These are phyloP conservation scores for Paecilomyces sp. DNA, from an alignment of 2,329 filamentous ascomycete genomes.

Conservation along the genomic window DNA sequence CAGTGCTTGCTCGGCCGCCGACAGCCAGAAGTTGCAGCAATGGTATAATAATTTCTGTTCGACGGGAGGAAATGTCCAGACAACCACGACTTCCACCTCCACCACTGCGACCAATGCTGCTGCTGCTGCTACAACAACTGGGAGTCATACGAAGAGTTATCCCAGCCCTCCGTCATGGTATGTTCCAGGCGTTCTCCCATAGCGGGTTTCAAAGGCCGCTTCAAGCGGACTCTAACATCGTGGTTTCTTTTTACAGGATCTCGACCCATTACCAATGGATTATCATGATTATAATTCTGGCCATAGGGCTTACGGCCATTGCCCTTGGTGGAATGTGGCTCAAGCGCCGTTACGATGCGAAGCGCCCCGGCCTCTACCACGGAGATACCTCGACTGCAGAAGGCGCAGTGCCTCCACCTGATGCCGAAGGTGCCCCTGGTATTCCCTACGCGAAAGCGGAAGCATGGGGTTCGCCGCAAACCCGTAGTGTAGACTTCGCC, in stretches of 20 bases:
- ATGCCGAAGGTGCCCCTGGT: neutral
- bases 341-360: conserved; percentile 66
- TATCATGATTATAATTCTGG: conserved; percentile 68
- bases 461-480: conserved; percentile 11
- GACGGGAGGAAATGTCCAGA: conserved; percentile 34
- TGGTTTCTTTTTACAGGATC: conserved; percentile 44
- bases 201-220: neutral
- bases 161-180: conserved; percentile 14
- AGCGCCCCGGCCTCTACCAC: conserved; percentile 33
- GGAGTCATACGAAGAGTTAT: conserved; percentile 4
- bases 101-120: conserved; percentile 12
- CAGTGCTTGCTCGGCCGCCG: conserved; percentile 49
- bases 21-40: conserved; percentile 52
- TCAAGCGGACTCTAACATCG: too few relatives aligned
- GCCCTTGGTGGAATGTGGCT: conserved; percentile 63
- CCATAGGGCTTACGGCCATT: conserved; percentile 60
- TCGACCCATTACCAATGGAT: conserved; percentile 71
- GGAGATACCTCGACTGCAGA: conserved; percentile 9
- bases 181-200: conserved; percentile 1
- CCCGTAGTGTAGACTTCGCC: conserved; percentile 7
- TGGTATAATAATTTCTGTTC: conserved; percentile 67
- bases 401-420: conserved; percentile 1
- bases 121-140: conserved; percentile 14
- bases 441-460: neutral
- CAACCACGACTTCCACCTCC: conserved; percentile 19